Conservation (phyloP, 2,329 filamentous ascomycete species). For the Juglanconis sp. region DNA sequence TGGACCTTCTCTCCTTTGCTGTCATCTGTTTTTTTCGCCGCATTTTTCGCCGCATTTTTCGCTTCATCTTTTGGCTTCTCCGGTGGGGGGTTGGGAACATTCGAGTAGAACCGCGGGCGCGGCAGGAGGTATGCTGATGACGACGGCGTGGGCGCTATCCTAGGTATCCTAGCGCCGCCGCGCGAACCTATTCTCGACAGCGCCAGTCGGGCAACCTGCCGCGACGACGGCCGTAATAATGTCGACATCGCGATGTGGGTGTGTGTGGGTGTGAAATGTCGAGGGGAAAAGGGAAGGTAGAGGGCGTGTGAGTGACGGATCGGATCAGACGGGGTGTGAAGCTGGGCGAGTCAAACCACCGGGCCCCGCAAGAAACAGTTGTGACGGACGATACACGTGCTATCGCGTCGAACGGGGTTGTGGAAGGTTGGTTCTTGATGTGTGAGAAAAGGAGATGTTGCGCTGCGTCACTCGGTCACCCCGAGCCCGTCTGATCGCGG, state of each 20-base stretch:
- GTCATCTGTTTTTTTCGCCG: background rate
- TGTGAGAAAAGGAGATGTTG: background rate
- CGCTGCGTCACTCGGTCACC: background rate
- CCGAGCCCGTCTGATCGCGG: background rate
- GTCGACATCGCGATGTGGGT: conserved; percentile 18
- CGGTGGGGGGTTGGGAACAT: conserved; percentile 13
- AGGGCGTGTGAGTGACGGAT: background rate
- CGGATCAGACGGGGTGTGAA: conserved; percentile 13
- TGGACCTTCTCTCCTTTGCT: too few species aligned
- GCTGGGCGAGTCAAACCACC: conserved; percentile 6
- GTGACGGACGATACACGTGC: conserved; percentile 12
- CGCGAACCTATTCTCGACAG: conserved; percentile 21
- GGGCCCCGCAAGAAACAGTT: conserved; percentile 7
- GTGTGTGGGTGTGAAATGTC: background rate
- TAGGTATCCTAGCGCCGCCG: conserved; percentile 19
- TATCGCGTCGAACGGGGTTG: conserved; percentile 13
- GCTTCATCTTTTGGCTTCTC: conserved; percentile 9
- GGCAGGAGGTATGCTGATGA: conserved; percentile 16
- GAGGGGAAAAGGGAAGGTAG: background rate
- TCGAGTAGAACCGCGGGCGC: conserved; percentile 25
- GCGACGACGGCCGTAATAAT: conserved; percentile 28
- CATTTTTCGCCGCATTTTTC: background rate
- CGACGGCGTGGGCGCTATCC: conserved; percentile 20
- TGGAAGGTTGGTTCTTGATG: background rate
- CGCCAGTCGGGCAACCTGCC: conserved; percentile 27